Evolutionary conservation across 225 moss, liverwort and hornwort species (phyloP).

Genomic region (Sphagnum tenellum): DNA sequence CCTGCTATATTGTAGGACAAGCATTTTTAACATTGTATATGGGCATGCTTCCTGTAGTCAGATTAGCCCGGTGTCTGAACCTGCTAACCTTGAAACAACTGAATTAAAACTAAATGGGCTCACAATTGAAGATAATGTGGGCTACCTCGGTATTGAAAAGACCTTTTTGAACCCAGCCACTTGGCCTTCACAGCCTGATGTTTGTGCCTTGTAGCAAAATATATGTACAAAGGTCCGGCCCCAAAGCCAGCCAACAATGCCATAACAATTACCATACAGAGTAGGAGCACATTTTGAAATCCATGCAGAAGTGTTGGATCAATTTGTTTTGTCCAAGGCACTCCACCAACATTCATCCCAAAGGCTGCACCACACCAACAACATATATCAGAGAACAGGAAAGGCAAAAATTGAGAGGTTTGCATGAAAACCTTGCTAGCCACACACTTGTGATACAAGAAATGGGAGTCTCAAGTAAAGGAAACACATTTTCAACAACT

Average conservation of each 20-base stretch:
- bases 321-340: conserved; percentile 78
- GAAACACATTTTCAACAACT: no score
- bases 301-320: conserved; percentile 43
- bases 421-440: no score
- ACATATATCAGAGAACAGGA: no score
- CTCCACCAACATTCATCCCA: conserved; percentile 96
- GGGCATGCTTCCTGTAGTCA: no score
- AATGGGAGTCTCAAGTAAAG: no score
- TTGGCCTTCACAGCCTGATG: conserved; percentile 17
- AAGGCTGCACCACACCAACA: conserved; percentile 38
- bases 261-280: conserved; percentile 57
- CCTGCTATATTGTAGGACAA: no score
- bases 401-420: no score
- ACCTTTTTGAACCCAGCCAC: conserved; percentile 46
- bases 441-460: no score
- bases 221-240: conserved; percentile 59
- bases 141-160: conserved; percentile 35
- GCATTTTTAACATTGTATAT: no score
- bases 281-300: conserved; percentile 75
- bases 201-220: conserved; percentile 24
- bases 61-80: no score
- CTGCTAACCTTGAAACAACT: no score
- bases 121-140: conserved; percentile 29
- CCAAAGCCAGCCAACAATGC: conserved; percentile 52
- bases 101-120: neutral